A percentile compares a stretch with the other conserved stretches of the same genome.
phyloP scores from a whole-genome alignment of 2,329 filamentous ascomycete species.

The Chaetomium strumarium region DNA sequence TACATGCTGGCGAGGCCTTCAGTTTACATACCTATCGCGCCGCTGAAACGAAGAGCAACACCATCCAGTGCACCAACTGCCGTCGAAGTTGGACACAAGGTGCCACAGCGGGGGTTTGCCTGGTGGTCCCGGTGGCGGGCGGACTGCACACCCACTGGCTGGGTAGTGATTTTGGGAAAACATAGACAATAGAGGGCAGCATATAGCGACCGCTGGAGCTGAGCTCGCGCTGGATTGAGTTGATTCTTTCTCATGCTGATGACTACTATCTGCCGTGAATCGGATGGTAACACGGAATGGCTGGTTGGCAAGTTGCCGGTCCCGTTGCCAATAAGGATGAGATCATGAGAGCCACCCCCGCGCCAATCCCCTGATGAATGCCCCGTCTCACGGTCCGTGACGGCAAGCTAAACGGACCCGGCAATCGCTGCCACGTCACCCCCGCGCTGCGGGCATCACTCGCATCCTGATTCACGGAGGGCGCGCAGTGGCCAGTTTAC shows the following conservation, averaged over 20 bases:
- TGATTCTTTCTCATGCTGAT: background rate
- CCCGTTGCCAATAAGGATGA: background rate
- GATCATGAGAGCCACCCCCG: background rate
- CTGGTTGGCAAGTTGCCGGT: background rate
- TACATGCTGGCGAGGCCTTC: background rate
- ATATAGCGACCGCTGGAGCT: too few species aligned
- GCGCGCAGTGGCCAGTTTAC: background rate
- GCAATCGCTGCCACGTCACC: slow-evolving; percentile 9
- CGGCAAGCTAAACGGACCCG: background rate
- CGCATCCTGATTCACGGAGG: background rate
- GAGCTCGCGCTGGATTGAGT: too few species aligned
- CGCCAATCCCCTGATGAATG: background rate
- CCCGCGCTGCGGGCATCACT: background rate
- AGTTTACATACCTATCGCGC: background rate
- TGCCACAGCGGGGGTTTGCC: too few species aligned
- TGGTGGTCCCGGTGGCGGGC: too few species aligned
- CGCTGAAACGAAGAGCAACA: background rate
- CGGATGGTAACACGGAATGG: too few species aligned
- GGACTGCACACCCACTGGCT: too few species aligned
- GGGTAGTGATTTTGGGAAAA: too few species aligned
- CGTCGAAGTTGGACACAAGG: too few species aligned
- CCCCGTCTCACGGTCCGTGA: background rate
- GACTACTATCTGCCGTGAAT: background rate
- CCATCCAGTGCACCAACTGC: background rate
- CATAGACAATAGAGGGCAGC: too few species aligned